These are phyloP conservation scores for Fonsecaea erecta DNA, from an alignment of 2,329 filamentous ascomycete species.

Conservation along the genomic window DNA sequence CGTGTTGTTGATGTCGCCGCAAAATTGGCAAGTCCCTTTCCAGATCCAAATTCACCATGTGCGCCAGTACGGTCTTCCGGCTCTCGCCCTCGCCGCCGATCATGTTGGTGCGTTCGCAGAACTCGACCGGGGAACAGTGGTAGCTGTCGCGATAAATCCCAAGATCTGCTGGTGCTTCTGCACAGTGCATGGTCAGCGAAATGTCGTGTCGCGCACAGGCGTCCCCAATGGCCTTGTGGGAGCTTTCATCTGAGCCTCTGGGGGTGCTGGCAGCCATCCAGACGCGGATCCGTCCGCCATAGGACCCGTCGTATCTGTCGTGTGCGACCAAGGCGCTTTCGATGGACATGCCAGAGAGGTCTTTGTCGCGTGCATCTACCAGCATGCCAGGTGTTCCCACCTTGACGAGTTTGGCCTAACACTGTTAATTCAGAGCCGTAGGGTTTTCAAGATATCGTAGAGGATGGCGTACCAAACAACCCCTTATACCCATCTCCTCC, in stretches of 20 bases:
- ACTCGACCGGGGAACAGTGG: slow-evolving; percentile 46
- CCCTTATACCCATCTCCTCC: slow-evolving; percentile 43
- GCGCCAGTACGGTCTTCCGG: slow-evolving; percentile 53
- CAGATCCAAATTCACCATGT: slow-evolving; percentile 57
- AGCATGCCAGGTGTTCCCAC: slow-evolving; percentile 29
- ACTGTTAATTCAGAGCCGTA: not conserved
- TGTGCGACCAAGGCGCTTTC: slow-evolving; percentile 37
- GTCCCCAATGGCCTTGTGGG: slow-evolving; percentile 49
- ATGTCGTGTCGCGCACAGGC: slow-evolving; percentile 48
- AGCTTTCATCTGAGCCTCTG: slow-evolving; percentile 48
- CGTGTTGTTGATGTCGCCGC: slow-evolving; percentile 34
- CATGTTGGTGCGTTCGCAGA: slow-evolving; percentile 49
- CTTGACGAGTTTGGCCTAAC: slow-evolving; percentile 31
- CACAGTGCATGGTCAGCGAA: slow-evolving; percentile 55
- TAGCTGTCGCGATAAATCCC: slow-evolving; percentile 38
- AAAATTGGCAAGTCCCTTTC: slow-evolving; percentile 49
- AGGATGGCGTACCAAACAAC: slow-evolving; percentile 38
- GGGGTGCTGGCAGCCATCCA: slow-evolving; percentile 57
- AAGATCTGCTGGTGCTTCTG: slow-evolving; percentile 45
- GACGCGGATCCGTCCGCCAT: slow-evolving; percentile 51
- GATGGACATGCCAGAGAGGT: slow-evolving; percentile 41
- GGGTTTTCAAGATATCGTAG: not conserved
- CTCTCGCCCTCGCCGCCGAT: slow-evolving; percentile 23
- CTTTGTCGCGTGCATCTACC: slow-evolving; percentile 40
- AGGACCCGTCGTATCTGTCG: slow-evolving; percentile 38